These are phyloP conservation scores for Suillus variegatus DNA, from an alignment of 768 basidiomycete genomes.

Conservation along the genomic window DNA sequence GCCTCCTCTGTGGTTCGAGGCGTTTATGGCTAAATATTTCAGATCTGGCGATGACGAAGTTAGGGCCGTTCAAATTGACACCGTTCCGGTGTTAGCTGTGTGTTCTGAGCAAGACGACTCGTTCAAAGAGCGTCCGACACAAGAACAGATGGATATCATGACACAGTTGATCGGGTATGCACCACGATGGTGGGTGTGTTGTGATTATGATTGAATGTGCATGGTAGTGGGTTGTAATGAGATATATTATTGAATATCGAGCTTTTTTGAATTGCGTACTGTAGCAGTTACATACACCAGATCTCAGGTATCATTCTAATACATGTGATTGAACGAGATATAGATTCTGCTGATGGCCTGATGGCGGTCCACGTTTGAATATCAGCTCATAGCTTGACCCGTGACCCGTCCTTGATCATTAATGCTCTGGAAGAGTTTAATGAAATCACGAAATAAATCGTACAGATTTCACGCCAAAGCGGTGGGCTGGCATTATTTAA, in stretches of 20 bases:
- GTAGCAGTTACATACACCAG: not conserved
- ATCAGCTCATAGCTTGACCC: not conserved
- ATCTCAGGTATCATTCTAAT: not conserved
- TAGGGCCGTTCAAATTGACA: too few relatives aligned
- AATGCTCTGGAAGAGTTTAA: not conserved
- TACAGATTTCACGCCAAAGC: not conserved
- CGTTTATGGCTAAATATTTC: not conserved
- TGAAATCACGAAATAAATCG: not conserved
- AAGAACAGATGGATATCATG: not conserved
- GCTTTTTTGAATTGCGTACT: not conserved
- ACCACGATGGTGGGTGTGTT: not conserved
- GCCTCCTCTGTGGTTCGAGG: not conserved
- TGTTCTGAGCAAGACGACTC: not conserved
- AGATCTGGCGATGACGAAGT: not conserved
- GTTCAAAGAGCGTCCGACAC: not conserved
- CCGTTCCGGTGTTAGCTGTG: not conserved
- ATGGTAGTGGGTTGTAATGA: not conserved
- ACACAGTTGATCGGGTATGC: not conserved
- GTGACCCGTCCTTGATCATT: not conserved
- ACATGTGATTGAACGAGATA: not conserved
- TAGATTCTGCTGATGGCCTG: not conserved
- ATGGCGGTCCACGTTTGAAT: not conserved
- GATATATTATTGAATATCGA: not conserved
- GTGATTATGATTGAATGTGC: not conserved
- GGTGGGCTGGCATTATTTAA: not conserved